phyloP scores from a whole-genome alignment of 352 stramenopile genomes.

The Phytophthora podocarpi region DNA sequence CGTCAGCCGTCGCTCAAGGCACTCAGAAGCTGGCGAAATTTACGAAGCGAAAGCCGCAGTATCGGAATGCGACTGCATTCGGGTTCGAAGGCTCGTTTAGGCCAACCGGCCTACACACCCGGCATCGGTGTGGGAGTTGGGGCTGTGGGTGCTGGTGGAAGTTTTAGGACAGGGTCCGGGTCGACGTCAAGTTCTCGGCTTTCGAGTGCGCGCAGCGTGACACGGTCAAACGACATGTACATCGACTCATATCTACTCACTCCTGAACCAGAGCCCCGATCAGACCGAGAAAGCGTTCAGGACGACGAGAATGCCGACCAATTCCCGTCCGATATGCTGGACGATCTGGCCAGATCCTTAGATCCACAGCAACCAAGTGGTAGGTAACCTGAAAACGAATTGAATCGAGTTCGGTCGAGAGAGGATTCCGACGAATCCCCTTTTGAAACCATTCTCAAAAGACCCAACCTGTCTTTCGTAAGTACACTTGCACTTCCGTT shows the following conservation, averaged over 20 bases:
- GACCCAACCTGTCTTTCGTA: too few species aligned
- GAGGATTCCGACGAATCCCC: background rate
- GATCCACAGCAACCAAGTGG: constrained; percentile 19
- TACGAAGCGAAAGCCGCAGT: constrained; percentile 13
- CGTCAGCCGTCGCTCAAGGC: constrained; percentile 39
- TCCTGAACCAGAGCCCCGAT: constrained; percentile 18
- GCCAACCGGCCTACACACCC: constrained; percentile 8
- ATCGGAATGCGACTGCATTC: constrained; percentile 21
- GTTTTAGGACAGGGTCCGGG: constrained; percentile 7
- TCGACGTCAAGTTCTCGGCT: constrained; percentile 4
- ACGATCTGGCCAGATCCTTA: constrained; percentile 26
- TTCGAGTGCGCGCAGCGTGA: constrained; percentile 14
- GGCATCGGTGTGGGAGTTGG: constrained; percentile 25
- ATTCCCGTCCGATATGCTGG: constrained; percentile 28
- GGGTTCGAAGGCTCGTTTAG: constrained; percentile 10
- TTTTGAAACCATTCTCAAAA: background rate
- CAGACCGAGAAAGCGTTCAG: constrained; percentile 4
- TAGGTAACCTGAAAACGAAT: constrained; percentile 7
- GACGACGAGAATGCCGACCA: constrained; percentile 31
- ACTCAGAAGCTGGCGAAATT: constrained; percentile 58
- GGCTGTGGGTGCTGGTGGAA: constrained; percentile 11
- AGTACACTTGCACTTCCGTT: too few species aligned
- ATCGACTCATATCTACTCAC: constrained; percentile 9
- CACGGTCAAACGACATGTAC: constrained; percentile 6
- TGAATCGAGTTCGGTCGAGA: background rate